Evolutionary conservation across 805 yeast species (phyloP), one percentile per base, ranked within the genome.

Genomic region (Metschnikowia orientalis): DNA sequence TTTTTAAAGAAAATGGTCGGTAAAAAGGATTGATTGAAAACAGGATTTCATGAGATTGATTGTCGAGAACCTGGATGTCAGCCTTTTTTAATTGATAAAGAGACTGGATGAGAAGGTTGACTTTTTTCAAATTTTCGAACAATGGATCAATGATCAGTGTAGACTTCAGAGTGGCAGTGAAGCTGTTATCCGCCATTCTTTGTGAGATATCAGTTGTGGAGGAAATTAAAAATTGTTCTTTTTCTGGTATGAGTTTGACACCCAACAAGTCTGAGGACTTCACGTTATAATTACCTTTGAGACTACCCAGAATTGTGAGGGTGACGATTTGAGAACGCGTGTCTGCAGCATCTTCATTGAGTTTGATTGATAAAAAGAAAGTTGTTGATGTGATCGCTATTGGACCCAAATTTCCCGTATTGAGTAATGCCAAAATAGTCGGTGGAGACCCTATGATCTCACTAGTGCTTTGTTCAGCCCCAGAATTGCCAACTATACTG

Each of bases 361-460:
- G 50, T 26, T 46, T 42, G 3, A 54, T 56, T 28, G 51, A 49
- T 17, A 66, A 43, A 21, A 66, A 53, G 12, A 66, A 41, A 25
- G 60, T 46, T 8, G 60, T 56, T 2, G 65, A 45, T 7, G 67
- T 56, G 26, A 60, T 57, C 10, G 49, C 22, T 11, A 63, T 40
- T 4, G 69, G 69, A 6, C 63, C 37, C 15, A 62, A 47, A 9
- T 39, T 35, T 13, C 53, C 49, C 18, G 53, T 38, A 32, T 53
- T 42, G 34, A 60, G 45, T 18, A 45, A 32, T 7, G 47, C 47
- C 32, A 43, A 23, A 7, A 43, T 34, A 4, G 47, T 35, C 9
- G 39, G 34, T 8, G 38, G 30, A 12, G 28, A 28, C 9, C 28
- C 9, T 20, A 30, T n/a, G 23, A 32, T 5, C 16, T 12, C 26